Base-by-base conservation (phyloP, 805 yeast genomes). In the Blastobotrys chiropterorum region DNA sequence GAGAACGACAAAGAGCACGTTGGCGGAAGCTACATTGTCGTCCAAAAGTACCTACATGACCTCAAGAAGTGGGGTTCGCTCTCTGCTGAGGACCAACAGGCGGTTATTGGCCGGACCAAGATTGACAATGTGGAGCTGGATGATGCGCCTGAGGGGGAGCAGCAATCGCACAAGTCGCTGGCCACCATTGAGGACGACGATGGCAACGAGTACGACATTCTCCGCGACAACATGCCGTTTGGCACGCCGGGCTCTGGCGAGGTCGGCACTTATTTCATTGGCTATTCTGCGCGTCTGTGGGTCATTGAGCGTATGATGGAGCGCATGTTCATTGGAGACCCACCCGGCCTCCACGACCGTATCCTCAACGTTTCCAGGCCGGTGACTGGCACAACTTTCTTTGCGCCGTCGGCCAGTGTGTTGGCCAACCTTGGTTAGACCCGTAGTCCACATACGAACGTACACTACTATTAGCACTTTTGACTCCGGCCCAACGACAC, bases 101-200 rank as follows among this genome's bases (percentile, higher is more conserved):
- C 44, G 21, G 50, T 59, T 14, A 59, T 59, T 43, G 62, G 62
- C 19, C 56, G 62, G 15, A 42, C 58, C 13, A 59, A 59, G 58
- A 38, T 56, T 22, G 52, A 54, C 16, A 59, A 59, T 41, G 44
- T 56, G 21, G 57, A 54, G 53, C 53, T 56, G 1, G 53, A 49
- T 15, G 62, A 59, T 45, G 53, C 54, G 15, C 40, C 2, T 1
- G 11, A 14, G 2, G 55, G 53, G 17, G 43, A 49, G 44, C 52
- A 45, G 20, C 66, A 82, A 77, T 67, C 69, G 68, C 62, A 58
- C 49, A 50, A 62, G 44, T 55, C 58, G 20, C 66, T 80, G 49
- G 82, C 83, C 40, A 85, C 92, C 26, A 85, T 44, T 62, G 75
- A 73, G 54, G 95, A 86, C 64, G 34, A 5, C 11, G 83, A 77